Evolutionary conservation across 179 eudicot species (phyloP), one percentile per base, ranked within the genome.

Genomic region (Silene vulgaris): DNA sequence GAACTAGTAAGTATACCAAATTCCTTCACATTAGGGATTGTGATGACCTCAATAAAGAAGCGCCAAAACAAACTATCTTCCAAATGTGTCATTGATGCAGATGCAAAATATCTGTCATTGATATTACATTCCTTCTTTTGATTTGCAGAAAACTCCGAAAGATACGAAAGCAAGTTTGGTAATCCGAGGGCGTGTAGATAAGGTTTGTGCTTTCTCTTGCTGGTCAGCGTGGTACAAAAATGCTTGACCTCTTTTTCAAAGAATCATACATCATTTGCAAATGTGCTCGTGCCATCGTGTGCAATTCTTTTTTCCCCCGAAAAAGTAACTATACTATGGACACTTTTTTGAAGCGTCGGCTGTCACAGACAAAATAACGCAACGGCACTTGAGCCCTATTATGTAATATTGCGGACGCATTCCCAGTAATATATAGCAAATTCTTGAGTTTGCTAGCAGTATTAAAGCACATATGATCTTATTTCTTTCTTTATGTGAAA

Each of bases 101-200:
- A 28, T 57, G 73, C 73, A 61, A 66, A 66, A 48, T 30, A 63
- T 26, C 35, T 17, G 62, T 68, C 43, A 54, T 29, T 5, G 9
- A 23, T 74, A 60, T 43, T 14, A 30, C 45, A 8, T 64, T 21
- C 28, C 50, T 71, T 62, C 19, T 37, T 59, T 69, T 67, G 17
- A 65, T 62, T 76, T 79, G 26, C 88, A 92, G 97, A 74, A 87
- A 86, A 92, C 97, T 76, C 97, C 96, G 8, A 90, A 92, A 82
- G 97, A 92, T 86, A 86, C 89, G 80, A 89, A 90, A 79, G 97
- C 96, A 81, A 85, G 84, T 71, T 78, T 92, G 83, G 87, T 92
- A 79, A 89, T 90, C 67, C 97, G 84, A 81, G 93, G 93, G 67
- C 85, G 84, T 77, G 93, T 90, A 19, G 97, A 92, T 80, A 87